Conservation (phyloP, 1,139 yeast genomes). For the Eremothecium cymbalariae region DNA sequence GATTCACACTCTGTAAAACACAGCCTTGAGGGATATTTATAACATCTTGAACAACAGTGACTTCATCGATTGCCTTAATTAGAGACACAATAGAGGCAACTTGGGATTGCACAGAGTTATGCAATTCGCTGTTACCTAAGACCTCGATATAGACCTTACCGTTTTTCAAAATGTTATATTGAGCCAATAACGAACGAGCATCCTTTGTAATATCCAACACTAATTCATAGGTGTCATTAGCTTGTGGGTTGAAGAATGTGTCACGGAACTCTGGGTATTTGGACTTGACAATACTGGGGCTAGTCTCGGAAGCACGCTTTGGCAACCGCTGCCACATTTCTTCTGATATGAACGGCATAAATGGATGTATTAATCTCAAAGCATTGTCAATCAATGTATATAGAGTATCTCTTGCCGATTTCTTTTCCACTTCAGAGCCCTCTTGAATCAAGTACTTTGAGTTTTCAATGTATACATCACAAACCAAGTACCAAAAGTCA, state of each 20-base stretch:
- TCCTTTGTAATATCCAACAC: slow-evolving; percentile 82
- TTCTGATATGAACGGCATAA: slow-evolving; percentile 95
- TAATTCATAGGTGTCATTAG: slow-evolving; percentile 70
- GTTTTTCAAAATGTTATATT: slow-evolving; percentile 78
- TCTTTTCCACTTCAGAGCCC: slow-evolving; percentile 76
- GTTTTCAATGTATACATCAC: slow-evolving; percentile 97
- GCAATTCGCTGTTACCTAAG: slow-evolving; percentile 40
- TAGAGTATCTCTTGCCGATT: slow-evolving; percentile 87
- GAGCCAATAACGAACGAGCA: slow-evolving; percentile 86
- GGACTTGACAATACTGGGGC: slow-evolving; percentile 72
- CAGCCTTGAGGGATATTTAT: slow-evolving; percentile 78
- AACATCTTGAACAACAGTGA: slow-evolving; percentile 48
- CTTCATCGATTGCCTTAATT: slow-evolving; percentile 79
- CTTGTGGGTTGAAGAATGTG: slow-evolving; percentile 53
- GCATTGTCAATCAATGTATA: slow-evolving; percentile 92
- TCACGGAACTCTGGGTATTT: slow-evolving; percentile 60
- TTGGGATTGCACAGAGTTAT: slow-evolving; percentile 55
- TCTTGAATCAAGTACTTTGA: slow-evolving; percentile 87
- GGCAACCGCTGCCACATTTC: slow-evolving; percentile 99
- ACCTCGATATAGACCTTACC: slow-evolving; percentile 75
- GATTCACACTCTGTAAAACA: slow-evolving; percentile 72
- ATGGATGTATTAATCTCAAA: slow-evolving; percentile 87
- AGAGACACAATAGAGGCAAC: slow-evolving; percentile 78
- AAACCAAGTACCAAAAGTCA: slow-evolving; percentile 90
- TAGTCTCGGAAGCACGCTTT: slow-evolving; percentile 63